These are phyloP conservation scores for Crucihimalaya himalaica DNA, from an alignment of 345 rosid genomes.

Conservation along the genomic window DNA sequence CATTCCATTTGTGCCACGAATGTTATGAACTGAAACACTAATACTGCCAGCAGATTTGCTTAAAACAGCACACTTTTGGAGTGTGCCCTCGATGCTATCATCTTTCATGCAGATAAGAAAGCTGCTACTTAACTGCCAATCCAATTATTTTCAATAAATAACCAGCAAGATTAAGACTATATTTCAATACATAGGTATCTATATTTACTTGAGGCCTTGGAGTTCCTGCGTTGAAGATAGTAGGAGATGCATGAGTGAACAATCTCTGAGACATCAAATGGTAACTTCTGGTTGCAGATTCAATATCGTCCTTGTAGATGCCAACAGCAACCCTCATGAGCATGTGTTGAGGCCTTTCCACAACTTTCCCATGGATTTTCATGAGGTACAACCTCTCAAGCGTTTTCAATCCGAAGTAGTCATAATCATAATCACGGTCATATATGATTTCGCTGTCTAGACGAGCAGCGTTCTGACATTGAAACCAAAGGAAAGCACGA, in stretches of 20 bases:
- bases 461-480: constrained; percentile 75
- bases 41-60: constrained; percentile 95
- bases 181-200: background rate
- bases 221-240: constrained; percentile 88
- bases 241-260: constrained; percentile 98
- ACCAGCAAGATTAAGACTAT: too few relatives aligned
- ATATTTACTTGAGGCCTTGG: constrained; percentile 77
- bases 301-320: constrained; percentile 80
- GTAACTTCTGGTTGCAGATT: constrained; percentile 70
- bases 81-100: constrained; percentile 86
- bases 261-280: constrained; percentile 95
- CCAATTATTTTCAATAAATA: background rate
- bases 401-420: constrained; percentile 92
- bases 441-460: constrained; percentile 93
- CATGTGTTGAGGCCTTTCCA: constrained; percentile 96
- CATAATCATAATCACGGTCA: constrained; percentile 90
- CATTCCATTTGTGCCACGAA: constrained; percentile 19
- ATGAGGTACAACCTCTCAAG: constrained; percentile 88
- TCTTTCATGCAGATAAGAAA: constrained; percentile 91
- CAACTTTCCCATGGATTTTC: constrained; percentile 80
- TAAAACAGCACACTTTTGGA: constrained; percentile 92
- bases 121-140: constrained; percentile 81
- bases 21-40: constrained; percentile 59
- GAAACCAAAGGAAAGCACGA: background rate
- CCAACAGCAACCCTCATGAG: constrained; percentile 96